phyloP scores from a whole-genome alignment of 257 asterid species.

The Nicotiana benthamiana region DNA sequence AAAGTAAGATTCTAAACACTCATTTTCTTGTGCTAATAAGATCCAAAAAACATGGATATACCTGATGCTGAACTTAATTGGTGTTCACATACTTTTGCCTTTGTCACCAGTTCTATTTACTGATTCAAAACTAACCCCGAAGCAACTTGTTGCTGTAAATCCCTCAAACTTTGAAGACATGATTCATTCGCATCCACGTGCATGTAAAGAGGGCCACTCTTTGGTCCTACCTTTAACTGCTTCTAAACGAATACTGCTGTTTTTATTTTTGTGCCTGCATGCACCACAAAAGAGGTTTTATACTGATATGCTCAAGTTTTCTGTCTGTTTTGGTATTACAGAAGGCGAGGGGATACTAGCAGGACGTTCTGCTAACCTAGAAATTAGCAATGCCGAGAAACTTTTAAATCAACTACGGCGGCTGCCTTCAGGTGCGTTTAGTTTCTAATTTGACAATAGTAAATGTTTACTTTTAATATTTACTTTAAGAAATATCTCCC shows the following conservation, averaged over 20 bases:
- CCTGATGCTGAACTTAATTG: background rate
- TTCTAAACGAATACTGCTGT: background rate
- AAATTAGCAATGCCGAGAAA: conserved; percentile 23
- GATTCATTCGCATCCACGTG: background rate
- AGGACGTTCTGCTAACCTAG: conserved; percentile 24
- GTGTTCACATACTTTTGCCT: background rate
- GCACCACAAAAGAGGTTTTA: background rate
- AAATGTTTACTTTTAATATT: background rate
- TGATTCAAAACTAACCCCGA: background rate
- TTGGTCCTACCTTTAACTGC: background rate
- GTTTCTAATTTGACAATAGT: conserved; percentile 4
- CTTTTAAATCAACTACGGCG: conserved; percentile 40
- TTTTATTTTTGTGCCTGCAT: background rate
- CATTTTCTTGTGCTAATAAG: background rate
- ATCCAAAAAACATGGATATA: background rate
- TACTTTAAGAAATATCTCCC: background rate
- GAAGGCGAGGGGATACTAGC: conserved; percentile 24
- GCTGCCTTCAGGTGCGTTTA: conserved; percentile 48
- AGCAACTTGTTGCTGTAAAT: background rate
- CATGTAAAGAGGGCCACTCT: background rate
- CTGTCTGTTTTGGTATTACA: conserved; percentile 16
- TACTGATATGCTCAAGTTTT: conserved; percentile 1
- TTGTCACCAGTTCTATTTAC: background rate
- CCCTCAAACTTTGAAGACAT: background rate
- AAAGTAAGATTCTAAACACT: background rate